These are phyloP conservation scores for Lolium multiflorum DNA, from an alignment of 176 grass and related monocot species.

Conservation along the genomic window DNA sequence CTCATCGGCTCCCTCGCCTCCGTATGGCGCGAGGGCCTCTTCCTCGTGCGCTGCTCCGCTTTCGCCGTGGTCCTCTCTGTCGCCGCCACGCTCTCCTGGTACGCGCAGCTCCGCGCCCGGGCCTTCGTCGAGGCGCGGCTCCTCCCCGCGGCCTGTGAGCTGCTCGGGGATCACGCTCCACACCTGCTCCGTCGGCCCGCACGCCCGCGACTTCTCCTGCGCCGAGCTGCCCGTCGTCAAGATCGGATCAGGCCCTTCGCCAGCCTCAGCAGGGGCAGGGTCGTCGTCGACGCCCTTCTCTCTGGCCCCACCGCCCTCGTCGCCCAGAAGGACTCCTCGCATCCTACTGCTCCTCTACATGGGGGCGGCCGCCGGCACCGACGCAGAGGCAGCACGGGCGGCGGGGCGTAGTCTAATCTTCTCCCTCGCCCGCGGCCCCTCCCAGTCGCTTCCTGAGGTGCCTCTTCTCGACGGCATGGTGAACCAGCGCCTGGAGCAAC, in stretches of 20 bases:
- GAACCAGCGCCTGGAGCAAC: too few relatives aligned
- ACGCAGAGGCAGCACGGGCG: too few relatives aligned
- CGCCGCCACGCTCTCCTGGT: conserved; percentile 78
- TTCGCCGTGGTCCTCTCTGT: conserved; percentile 77
- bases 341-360: too few relatives aligned
- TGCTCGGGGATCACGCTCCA: conserved; percentile 86
- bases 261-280: conserved; percentile 79
- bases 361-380: too few relatives aligned
- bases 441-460: too few relatives aligned
- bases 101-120: conserved; percentile 71
- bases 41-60: conserved; percentile 86
- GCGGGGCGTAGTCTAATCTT: too few relatives aligned
- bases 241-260: conserved; percentile 82
- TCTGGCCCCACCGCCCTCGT: too few relatives aligned
- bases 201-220: conserved; percentile 90
- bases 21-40: conserved; percentile 88
- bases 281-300: conserved; percentile 93
- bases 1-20: conserved; percentile 67
- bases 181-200: conserved; percentile 86
- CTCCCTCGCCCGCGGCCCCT: too few relatives aligned
- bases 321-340: too few relatives aligned
- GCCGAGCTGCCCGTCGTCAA: conserved; percentile 75
- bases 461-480: too few relatives aligned
- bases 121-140: conserved; percentile 78
- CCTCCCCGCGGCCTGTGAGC: conserved; percentile 76